Evolutionary conservation across 2,329 filamentous ascomycete genomes (phyloP).

Genomic region (Ceratocystis cubensis): DNA sequence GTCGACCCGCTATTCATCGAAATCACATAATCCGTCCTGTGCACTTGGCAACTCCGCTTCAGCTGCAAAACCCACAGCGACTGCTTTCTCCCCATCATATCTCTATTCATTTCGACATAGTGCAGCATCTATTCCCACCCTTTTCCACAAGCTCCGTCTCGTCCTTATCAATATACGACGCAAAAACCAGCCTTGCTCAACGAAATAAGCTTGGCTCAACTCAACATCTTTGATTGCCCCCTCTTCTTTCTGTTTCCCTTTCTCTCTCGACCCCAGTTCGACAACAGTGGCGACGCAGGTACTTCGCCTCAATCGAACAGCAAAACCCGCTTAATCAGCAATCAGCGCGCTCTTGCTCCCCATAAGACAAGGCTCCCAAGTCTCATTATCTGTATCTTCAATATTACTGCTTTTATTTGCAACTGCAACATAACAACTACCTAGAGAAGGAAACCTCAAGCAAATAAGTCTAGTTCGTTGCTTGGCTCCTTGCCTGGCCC

Average conservation of each 20-base stretch:
- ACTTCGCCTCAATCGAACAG: slow-evolving; percentile 4
- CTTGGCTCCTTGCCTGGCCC: slow-evolving; percentile 8
- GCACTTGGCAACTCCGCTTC: too few species aligned
- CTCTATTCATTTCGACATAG: not conserved
- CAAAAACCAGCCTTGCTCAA: not conserved
- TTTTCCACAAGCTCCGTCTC: not conserved
- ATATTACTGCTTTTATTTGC: slow-evolving; percentile 1
- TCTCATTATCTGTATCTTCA: slow-evolving; percentile 1
- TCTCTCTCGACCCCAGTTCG: not conserved
- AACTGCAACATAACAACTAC: not conserved
- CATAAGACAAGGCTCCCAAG: slow-evolving; percentile 1
- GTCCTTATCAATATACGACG: not conserved
- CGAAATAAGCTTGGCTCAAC: not conserved
- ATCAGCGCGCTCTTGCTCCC: not conserved
- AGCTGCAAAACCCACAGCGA: not conserved
- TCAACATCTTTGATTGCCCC: not conserved
- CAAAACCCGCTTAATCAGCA: not conserved
- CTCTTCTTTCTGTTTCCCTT: not conserved
- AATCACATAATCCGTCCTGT: too few species aligned
- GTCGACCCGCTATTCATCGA: slow-evolving; percentile 1
- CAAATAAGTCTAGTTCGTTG: not conserved
- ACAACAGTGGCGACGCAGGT: not conserved
- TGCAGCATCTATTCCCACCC: not conserved
- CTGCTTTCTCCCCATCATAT: not conserved
- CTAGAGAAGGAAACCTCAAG: not conserved